phyloP scores from a whole-genome alignment of 2,329 filamentous ascomycete species.

The Alternaria hordeiaustralica region DNA sequence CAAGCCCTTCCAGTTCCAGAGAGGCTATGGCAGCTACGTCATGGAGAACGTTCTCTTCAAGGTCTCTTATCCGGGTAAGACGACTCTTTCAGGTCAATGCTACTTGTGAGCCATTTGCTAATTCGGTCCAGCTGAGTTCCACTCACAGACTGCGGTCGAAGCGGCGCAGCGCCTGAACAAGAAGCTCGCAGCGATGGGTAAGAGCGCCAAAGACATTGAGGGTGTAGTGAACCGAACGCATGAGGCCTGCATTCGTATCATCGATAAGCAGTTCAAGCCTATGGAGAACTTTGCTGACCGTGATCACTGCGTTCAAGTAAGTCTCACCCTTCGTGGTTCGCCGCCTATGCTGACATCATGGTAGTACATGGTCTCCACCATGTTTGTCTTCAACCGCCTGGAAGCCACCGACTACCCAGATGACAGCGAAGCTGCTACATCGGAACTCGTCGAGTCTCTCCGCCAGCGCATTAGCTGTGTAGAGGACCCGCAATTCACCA shows the following conservation, averaged over 20 bases:
- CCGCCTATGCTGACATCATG: constrained; percentile 27
- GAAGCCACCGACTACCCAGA: constrained; percentile 94
- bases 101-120: neutral
- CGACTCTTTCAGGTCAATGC: constrained; percentile 7
- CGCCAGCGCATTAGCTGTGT: constrained; percentile 94
- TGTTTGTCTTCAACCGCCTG: constrained; percentile 94
- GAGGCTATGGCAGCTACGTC: constrained; percentile 95
- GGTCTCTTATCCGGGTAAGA: constrained; percentile 93
- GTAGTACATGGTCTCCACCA: constrained; percentile 92
- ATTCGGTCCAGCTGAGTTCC: constrained; percentile 76
- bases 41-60: constrained; percentile 99
- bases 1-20: constrained; percentile 90
- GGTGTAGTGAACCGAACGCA: constrained; percentile 92
- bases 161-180: constrained; percentile 87
- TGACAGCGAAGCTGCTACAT: constrained; percentile 88
- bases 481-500: constrained; percentile 92
- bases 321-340: constrained; percentile 8
- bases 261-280: constrained; percentile 99
- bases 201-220: constrained; percentile 90
- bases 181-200: constrained; percentile 82
- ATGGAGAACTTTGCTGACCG: constrained; percentile 99
- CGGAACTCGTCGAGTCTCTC: constrained; percentile 85
- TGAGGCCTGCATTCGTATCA: constrained; percentile 98
- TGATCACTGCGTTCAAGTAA: constrained; percentile 93
- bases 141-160: constrained; percentile 98